phyloP scores from a whole-genome alignment of 306 rosid species.

The Crotalaria pallida region DNA sequence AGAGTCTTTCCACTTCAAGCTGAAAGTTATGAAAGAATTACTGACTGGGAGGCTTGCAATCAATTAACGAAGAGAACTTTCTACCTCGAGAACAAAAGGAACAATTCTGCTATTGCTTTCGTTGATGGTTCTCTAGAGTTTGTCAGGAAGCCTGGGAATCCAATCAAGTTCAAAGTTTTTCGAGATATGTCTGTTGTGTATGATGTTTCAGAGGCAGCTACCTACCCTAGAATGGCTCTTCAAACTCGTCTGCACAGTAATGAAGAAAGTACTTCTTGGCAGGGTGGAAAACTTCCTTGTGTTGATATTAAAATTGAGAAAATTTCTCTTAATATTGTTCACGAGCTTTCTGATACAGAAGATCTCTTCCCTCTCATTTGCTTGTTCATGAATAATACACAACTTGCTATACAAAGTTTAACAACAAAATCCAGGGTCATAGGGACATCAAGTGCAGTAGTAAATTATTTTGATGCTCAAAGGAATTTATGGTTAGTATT shows the following conservation, averaged over 20 bases:
- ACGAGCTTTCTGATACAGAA: constrained; percentile 59
- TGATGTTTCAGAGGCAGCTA: constrained; percentile 35
- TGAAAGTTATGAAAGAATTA: constrained; percentile 44
- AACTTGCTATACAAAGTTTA: constrained; percentile 56
- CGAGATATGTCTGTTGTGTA: constrained; percentile 32
- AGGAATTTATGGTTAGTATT: constrained; percentile 56
- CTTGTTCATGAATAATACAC: constrained; percentile 41
- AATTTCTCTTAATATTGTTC: constrained; percentile 61
- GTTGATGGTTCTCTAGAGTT: constrained; percentile 77
- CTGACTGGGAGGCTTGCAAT: constrained; percentile 58
- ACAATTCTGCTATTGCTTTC: constrained; percentile 74
- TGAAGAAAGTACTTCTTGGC: constrained; percentile 36
- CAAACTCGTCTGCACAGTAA: constrained; percentile 23
- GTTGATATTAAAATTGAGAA: constrained; percentile 51
- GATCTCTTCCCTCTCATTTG: constrained; percentile 66
- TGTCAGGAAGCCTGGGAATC: constrained; percentile 85
- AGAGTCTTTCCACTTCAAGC: constrained; percentile 39
- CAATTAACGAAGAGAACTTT: constrained; percentile 50
- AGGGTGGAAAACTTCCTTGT: constrained; percentile 42
- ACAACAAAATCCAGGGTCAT: constrained; percentile 71
- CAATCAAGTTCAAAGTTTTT: constrained; percentile 80
- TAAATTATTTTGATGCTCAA: constrained; percentile 66
- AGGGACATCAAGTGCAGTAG: constrained; percentile 46
- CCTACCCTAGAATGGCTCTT: constrained; percentile 35
- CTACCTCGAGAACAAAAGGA: constrained; percentile 75